These are phyloP conservation scores for Phytopythium helicoides DNA, from an alignment of 352 stramenopile genomes.

Conservation along the genomic window DNA sequence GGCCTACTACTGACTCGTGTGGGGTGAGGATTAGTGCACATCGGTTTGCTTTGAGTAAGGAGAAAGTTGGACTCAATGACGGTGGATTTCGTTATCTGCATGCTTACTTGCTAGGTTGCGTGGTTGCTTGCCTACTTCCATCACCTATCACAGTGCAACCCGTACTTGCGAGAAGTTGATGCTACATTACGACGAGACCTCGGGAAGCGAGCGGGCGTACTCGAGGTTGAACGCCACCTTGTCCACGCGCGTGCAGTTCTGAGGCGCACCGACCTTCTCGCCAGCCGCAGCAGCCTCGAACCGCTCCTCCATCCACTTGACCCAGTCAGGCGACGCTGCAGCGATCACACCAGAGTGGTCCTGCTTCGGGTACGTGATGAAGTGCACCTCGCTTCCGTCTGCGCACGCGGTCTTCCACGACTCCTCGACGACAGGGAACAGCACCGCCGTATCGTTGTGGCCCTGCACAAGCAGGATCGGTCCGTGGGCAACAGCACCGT, in stretches of 20 bases:
- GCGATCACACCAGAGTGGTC: slow-evolving; percentile 4
- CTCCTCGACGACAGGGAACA: slow-evolving; percentile 6
- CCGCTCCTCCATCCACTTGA: neutral
- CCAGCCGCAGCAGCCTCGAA: neutral
- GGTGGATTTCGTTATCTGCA: no score
- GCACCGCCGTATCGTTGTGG: slow-evolving; percentile 9
- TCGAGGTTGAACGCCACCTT: slow-evolving; percentile 1
- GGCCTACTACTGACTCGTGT: slow-evolving; percentile 12
- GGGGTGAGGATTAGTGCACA: no score
- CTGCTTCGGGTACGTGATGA: slow-evolving; percentile 13
- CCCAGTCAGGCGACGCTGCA: neutral
- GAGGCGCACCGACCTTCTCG: neutral
- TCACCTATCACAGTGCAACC: no score
- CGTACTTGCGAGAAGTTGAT: no score
- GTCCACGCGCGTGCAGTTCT: neutral
- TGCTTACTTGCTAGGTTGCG: no score
- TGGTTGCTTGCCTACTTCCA: no score
- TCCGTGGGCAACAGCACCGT: slow-evolving; percentile 2
- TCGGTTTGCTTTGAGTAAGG: no score
- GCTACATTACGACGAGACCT: no score
- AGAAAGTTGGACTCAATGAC: no score
- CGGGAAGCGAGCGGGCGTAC: no score
- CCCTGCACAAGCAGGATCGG: slow-evolving; percentile 9
- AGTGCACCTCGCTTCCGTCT: slow-evolving; percentile 8
- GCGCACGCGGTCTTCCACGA: slow-evolving; percentile 7